Evolutionary conservation across 192 early-diverging fungal species (phyloP).

Genomic region (Thamnidium elegans): DNA sequence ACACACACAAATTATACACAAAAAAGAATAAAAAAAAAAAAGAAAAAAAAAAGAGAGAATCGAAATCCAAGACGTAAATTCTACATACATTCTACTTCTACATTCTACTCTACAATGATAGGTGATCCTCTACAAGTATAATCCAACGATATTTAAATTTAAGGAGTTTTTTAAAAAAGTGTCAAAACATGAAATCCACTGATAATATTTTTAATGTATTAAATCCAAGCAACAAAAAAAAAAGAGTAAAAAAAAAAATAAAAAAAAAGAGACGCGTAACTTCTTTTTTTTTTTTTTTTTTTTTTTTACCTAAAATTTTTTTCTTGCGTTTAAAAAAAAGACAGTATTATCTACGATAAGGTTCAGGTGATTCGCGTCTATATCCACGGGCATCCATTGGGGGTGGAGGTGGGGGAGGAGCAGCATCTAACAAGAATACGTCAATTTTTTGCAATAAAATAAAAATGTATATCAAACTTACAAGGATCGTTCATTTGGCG

Average conservation of each 20-base stretch:
- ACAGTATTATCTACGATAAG: slow-evolving; percentile 16
- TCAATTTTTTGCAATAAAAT: not conserved
- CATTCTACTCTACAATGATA: too few relatives aligned
- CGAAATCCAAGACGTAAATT: too few relatives aligned
- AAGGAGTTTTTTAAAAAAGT: too few relatives aligned
- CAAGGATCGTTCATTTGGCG: slow-evolving; percentile 13
- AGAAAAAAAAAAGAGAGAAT: not conserved
- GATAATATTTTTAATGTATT: too few relatives aligned
- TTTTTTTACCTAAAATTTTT: not conserved
- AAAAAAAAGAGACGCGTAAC: too few relatives aligned
- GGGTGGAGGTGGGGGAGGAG: slow-evolving; percentile 6
- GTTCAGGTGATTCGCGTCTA: slow-evolving; percentile 22
- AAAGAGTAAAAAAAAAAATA: not conserved
- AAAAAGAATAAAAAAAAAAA: not conserved
- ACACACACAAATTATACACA: not conserved
- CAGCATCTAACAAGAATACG: slow-evolving; percentile 2
- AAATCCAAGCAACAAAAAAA: too few relatives aligned
- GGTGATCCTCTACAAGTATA: too few relatives aligned
- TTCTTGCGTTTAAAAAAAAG: too few relatives aligned
- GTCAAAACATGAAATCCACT: too few relatives aligned
- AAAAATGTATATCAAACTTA: not conserved
- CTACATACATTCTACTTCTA: too few relatives aligned
- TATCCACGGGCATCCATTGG: slow-evolving; percentile 22
- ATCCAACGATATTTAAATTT: too few relatives aligned
- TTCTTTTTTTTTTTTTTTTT: not conserved